These are phyloP conservation scores for Lactarius indigo DNA, from an alignment of 768 basidiomycete genomes.

Conservation along the genomic window DNA sequence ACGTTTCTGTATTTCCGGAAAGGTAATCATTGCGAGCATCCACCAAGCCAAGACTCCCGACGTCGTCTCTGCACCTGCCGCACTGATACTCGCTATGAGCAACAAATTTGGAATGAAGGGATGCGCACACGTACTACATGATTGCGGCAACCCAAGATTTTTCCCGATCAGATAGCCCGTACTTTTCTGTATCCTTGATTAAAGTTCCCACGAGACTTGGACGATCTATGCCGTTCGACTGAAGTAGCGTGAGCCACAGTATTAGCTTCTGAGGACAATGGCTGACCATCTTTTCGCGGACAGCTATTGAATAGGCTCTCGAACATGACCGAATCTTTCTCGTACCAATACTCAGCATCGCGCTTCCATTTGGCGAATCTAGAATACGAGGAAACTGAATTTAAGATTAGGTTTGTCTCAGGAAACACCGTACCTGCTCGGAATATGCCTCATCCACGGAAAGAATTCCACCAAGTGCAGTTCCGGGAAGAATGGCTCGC, in stretches of 20 bases:
- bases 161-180: background rate
- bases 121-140: background rate
- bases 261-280: no score
- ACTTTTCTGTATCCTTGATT: background rate
- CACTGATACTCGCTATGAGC: background rate
- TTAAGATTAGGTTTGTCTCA: no score
- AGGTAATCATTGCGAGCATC: slow-evolving; percentile 9
- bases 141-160: background rate
- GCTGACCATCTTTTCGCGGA: slow-evolving; percentile 2
- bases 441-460: slow-evolving; percentile 17
- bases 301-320: slow-evolving; percentile 4
- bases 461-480: slow-evolving; percentile 18
- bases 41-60: slow-evolving; percentile 7
- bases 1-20: slow-evolving; percentile 1
- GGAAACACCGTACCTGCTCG: background rate
- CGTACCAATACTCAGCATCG: slow-evolving; percentile 4
- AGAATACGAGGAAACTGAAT: background rate
- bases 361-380: slow-evolving; percentile 21
- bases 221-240: background rate
- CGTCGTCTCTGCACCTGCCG: slow-evolving; percentile 7
- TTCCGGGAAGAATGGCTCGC: slow-evolving; percentile 7
- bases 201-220: background rate
- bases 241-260: no score
- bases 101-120: background rate
- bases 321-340: slow-evolving; percentile 7